Evolutionary conservation across 2,329 filamentous ascomycete genomes (phyloP), one percentile per base, ranked within the genome.

Genomic region (Berkeleyomyces rouxiae): DNA sequence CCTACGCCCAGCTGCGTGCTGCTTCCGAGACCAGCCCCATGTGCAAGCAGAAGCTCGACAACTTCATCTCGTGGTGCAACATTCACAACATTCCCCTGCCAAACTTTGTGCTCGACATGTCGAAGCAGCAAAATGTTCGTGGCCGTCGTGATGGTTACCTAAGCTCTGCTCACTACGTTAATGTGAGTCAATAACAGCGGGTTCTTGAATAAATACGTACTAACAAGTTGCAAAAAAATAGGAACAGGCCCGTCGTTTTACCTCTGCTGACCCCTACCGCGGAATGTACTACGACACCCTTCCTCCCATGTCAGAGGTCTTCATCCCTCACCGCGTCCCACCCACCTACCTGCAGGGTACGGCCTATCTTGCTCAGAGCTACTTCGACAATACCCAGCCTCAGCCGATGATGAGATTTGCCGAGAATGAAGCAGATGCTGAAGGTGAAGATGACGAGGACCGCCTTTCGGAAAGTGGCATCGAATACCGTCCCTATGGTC

Each of bases 101-200:
- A 7, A 37, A 44, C 7, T 23, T 59, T 37, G 46, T 53, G 11
- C 51, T 47, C 36, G 37, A 55, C 33, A 55, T 55, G 51, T 55
- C 51, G 9, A 55, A 55, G 23, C 51, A 55, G 36, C 33, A 55
- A 5, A 55, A 31, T 39, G 43, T 47, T 49, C 61, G 59, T 10
- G 55, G n/a, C 5, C 63, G 63, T 31, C 59, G 63, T 37, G 63
- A 64, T 39, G 63, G 63, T 44, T 64, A 58, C 47, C 51, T 44
- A 31, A 61, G 53, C 46, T 64, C 63, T n/a, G 37, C 16, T 33
- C 51, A 64, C 11, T 64, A 61, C 9, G 58, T 55, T 23, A 59
- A 36, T 49, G 63, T 64, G 44, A 59, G 63, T 63, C 7, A 44
- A 33, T 13, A 39, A 57, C 13, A 7, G 10, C 5, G 6, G 39